phyloP scores from a whole-genome alignment of 2,329 filamentous ascomycete genomes.

The Trichoderma koningiopsis region DNA sequence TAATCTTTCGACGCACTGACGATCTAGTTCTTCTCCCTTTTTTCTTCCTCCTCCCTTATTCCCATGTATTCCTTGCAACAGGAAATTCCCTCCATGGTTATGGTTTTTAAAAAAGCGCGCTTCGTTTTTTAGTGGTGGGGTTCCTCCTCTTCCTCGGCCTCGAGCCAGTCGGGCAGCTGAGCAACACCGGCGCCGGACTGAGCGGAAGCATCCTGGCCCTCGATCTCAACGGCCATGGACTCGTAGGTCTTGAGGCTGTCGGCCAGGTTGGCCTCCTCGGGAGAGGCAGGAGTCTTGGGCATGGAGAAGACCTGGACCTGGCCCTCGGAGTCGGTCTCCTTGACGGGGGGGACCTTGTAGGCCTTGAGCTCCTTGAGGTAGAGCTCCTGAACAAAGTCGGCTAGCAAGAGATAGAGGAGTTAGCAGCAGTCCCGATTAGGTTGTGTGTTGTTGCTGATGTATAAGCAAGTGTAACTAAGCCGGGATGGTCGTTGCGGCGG shows the following conservation, averaged over 20 bases:
- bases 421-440: conserved; percentile 29
- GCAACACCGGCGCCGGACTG: conserved; percentile 61
- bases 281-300: conserved; percentile 81
- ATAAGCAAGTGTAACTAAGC: conserved; percentile 12
- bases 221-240: conserved; percentile 88
- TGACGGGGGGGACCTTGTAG: conserved; percentile 85
- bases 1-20: background rate
- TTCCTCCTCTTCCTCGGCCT: conserved; percentile 68
- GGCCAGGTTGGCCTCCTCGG: conserved; percentile 92
- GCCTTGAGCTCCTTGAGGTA: conserved; percentile 95
- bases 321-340: conserved; percentile 83
- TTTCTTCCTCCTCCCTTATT: conserved; percentile 5
- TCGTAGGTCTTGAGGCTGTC: conserved; percentile 94
- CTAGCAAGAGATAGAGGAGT: conserved; percentile 50
- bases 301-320: conserved; percentile 85
- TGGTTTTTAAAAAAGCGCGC: background rate
- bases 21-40: background rate
- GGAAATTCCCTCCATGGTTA: background rate
- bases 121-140: conserved; percentile 49
- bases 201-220: conserved; percentile 72
- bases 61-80: background rate
- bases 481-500: background rate
- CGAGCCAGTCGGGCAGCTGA: conserved; percentile 73
- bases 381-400: conserved; percentile 96
- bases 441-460: background rate